Percentiles rank a stretch among this genome's conserved stretches.
These are phyloP conservation scores for Urostyla sp. DNA, from an alignment of 73 alveolate genomes.

Conservation along the genomic window DNA sequence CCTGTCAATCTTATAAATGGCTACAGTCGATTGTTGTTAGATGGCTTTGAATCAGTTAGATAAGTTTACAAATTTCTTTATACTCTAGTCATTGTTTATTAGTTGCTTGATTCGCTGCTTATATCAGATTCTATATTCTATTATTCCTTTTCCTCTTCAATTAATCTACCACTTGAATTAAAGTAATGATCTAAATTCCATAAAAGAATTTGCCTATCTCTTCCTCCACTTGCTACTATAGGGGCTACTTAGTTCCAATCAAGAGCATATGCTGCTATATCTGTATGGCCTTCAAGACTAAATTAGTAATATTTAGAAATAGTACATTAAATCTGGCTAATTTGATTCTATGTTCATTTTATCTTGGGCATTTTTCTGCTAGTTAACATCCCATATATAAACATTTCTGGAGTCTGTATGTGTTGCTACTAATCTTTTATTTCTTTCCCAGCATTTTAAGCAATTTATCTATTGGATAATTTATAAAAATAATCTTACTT, in stretches of 20 bases:
- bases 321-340: conserved; percentile 60
- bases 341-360: conserved; percentile 60
- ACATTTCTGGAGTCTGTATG: conserved; percentile 67
- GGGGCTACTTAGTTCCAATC: conserved; percentile 60
- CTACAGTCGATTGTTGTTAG: neutral
- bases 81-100: conserved; percentile 24
- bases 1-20: conserved; percentile 50
- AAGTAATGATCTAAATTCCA: conserved; percentile 64
- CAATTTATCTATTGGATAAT: conserved; percentile 40
- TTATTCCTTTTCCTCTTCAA: conserved; percentile 50
- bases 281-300: conserved; percentile 68
- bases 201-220: conserved; percentile 48
- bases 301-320: neutral
- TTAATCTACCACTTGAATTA: conserved; percentile 42
- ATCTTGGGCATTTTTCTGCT: conserved; percentile 50
- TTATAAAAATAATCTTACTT: conserved; percentile 18
- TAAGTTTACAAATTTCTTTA: conserved; percentile 54
- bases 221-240: conserved; percentile 73
- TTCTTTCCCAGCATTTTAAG: conserved; percentile 61
- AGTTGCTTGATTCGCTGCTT: neutral
- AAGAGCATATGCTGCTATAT: conserved; percentile 68
- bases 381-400: conserved; percentile 59
- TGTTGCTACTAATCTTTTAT: conserved; percentile 51
- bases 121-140: neutral
- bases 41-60: conserved; percentile 60